Evolutionary conservation across 2,329 filamentous ascomycete genomes (phyloP), one percentile per base, ranked within the genome.

Genomic region (Juglanconis oblonga): DNA sequence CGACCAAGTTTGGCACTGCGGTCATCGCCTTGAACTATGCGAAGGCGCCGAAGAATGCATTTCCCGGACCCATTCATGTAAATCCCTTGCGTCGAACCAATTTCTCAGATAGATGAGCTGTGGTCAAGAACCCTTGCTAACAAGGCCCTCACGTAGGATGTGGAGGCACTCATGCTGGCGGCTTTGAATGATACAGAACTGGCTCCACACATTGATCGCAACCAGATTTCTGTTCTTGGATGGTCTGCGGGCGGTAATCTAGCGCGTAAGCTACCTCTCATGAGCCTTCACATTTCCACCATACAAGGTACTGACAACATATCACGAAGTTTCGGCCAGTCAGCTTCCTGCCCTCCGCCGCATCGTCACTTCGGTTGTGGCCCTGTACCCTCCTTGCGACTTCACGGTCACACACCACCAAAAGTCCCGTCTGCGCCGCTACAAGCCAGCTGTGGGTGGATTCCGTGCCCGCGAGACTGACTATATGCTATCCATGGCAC

Each of bases 381-480:
- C 57, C 32, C 52, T 59, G 29, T 59, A 59, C 45, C 57, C 57
- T 3, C 57, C 57, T 3, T 54, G 50, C 5, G 57, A 59, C 36
- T 59, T 59, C 45, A 59, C 57, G 3, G 57, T 55, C 29, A 55
- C 42, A 0, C 51, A 59, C 9, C 57, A 59, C 36, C 42, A 48
- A 17, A 59, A 59, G 45, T 33, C 33, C 3, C 57, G 57, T 1
- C 57, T 59, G 1, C 57, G 57, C 11, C 57, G 57, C 3, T 59
- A 59, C 57, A 59, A 59, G 36, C 51, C 57, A 9, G 57, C 40
- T 1, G 51, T 59, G n/a, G 57, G 57, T 1, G 57, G 57, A 33
- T 59, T 59, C 36, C 57, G 57, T 14, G 51, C 57, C 4, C 57
- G 57, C n/a, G 57, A 59, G 51, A 59, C 57, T 2, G 57, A 59